Base-by-base conservation (phyloP, 2,329 filamentous ascomycete genomes). In the Purpureocillium lavendulum region DNA sequence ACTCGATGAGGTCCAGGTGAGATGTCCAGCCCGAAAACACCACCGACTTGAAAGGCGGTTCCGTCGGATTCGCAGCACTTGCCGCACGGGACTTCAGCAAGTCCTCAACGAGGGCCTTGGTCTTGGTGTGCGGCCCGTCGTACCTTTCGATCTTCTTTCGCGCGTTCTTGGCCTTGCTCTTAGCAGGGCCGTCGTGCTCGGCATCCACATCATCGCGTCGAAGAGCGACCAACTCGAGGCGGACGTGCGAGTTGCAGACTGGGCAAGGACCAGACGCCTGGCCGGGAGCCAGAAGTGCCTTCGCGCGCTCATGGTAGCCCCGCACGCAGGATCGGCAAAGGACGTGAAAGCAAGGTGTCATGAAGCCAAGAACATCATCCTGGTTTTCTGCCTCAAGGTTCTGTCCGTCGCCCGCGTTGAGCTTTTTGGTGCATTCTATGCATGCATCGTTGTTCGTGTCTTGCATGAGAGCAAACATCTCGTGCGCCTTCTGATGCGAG, bases 1-100 rank as follows among this genome's bases (percentile, higher is more conserved):
- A 71, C 55, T 92, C 80, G 49, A 98, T 94, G 15, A 98, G 75
- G 57, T 97, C 89, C 13, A 98, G 77, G 56, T 97, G 89, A 0
- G 84, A 82, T 0, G 92, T 97, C 89, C 92, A 97, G n/a, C 82
- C 82, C 0, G 88, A 95, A 62, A 97, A 97, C 7, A 98, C 80
- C 12, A 98, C 88, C 18, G 87, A 92, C 59, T 95, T 97, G 62
- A 87, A 84, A 0, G 89, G 89, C 1, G 78, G 75, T 53, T 89
- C 77, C 10, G 75, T 64, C 0, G 79, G 76, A 9, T 76, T 67
- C 0, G 64, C 65, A 30, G 73, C 70, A 43, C 79, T 86, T 55
- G 82, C 76, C 1, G 69, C 67, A 41, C 79, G 77, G 38, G 79
- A 77, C 37, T 71, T 67, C 2, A 84, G 60, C 7, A 98, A 73